A percentile compares a stretch with the other conserved stretches of the same genome.
These are phyloP conservation scores for Rhizopogon salebrosus DNA, from an alignment of 768 basidiomycete species.

Conservation along the genomic window DNA sequence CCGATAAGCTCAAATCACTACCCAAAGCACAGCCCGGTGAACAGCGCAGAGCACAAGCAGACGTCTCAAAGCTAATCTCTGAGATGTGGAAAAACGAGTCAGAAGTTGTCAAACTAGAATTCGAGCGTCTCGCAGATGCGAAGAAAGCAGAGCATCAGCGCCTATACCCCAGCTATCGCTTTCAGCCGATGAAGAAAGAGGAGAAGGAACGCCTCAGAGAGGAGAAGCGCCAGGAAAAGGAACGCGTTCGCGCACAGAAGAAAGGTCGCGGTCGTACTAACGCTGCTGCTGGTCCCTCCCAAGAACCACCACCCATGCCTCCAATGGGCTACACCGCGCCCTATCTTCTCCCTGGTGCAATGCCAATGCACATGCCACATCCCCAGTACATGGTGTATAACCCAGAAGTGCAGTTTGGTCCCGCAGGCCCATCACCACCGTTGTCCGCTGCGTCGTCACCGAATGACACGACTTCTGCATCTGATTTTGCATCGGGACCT, in stretches of 20 bases:
- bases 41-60: conserved; percentile 46
- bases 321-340: conserved; percentile 1
- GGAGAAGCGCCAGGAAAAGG: conserved; percentile 36
- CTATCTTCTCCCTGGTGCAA: conserved; percentile 1
- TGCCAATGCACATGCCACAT: conserved; percentile 11
- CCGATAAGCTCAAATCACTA: conserved; percentile 46
- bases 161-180: conserved; percentile 54
- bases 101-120: conserved; percentile 40
- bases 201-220: conserved; percentile 38
- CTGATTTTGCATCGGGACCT: conserved; percentile 6
- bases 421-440: conserved; percentile 48
- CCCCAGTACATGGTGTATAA: conserved; percentile 19
- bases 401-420: conserved; percentile 22
- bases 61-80: conserved; percentile 60
- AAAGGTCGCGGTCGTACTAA: conserved; percentile 16
- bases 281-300: conserved; percentile 6
- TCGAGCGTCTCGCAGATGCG: conserved; percentile 48
- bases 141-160: conserved; percentile 47
- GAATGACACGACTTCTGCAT: conserved; percentile 16
- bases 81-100: conserved; percentile 58
- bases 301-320: background rate
- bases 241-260: conserved; percentile 25
- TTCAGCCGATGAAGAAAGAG: conserved; percentile 50
- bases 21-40: conserved; percentile 29
- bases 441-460: conserved; percentile 49